Percentiles rank a stretch among this genome's conserved stretches.
phyloP scores from a whole-genome alignment of 2,329 filamentous ascomycete species.

The Phyllachora maydis region DNA sequence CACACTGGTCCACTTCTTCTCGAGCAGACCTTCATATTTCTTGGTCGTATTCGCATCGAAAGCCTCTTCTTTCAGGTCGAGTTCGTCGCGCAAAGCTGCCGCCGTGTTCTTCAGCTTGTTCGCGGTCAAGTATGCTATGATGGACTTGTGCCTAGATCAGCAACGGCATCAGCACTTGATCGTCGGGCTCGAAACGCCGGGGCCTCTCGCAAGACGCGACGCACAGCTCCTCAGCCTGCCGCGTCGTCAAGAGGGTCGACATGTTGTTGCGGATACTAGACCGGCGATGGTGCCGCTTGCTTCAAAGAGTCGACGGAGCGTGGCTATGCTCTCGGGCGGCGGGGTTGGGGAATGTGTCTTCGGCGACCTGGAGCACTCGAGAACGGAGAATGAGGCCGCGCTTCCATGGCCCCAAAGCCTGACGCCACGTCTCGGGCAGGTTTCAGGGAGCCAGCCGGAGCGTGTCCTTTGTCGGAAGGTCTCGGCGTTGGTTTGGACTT shows the following conservation, averaged over 20 bases:
- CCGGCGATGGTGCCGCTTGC: too few species aligned
- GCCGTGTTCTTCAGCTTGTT: slow-evolving; percentile 52
- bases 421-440: too few species aligned
- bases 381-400: too few species aligned
- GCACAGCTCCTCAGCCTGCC: slow-evolving; percentile 78
- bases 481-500: too few species aligned
- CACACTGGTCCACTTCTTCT: slow-evolving; percentile 98
- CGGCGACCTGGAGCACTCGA: too few species aligned
- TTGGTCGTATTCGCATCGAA: slow-evolving; percentile 71
- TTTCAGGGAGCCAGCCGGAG: too few species aligned
- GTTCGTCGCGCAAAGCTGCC: slow-evolving; percentile 53
- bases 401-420: too few species aligned
- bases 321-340: too few species aligned
- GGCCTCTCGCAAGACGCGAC: background rate
- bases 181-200: background rate
- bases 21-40: slow-evolving; percentile 82
- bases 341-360: too few species aligned
- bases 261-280: too few species aligned
- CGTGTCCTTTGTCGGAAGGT: too few species aligned
- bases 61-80: slow-evolving; percentile 44
- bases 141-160: slow-evolving; percentile 60
- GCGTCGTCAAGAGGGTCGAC: slow-evolving; percentile 40
- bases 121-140: slow-evolving; percentile 70
- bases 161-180: background rate
- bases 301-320: too few species aligned